These are phyloP conservation scores for Cercospora zeina DNA, from an alignment of 2,329 filamentous ascomycete species.

Conservation along the genomic window DNA sequence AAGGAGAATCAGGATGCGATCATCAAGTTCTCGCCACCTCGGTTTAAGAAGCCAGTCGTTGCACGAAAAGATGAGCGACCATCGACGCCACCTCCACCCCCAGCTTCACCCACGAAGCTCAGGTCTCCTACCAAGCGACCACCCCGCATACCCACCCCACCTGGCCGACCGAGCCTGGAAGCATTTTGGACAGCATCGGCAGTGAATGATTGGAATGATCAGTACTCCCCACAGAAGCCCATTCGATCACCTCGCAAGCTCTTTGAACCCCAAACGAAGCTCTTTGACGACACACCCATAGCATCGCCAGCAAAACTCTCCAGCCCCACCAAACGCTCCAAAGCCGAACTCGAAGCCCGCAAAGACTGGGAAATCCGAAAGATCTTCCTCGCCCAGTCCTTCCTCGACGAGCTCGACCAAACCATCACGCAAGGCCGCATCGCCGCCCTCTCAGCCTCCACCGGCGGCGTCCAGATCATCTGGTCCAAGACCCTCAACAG, in stretches of 20 bases:
- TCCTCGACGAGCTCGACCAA: conserved; percentile 68
- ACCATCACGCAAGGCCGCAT: conserved; percentile 64
- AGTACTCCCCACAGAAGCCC: conserved; percentile 57
- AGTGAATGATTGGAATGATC: conserved; percentile 65
- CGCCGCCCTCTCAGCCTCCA: conserved; percentile 57
- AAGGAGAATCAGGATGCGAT: conserved; percentile 36
- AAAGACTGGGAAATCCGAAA: conserved; percentile 65
- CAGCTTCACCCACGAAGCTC: conserved; percentile 47
- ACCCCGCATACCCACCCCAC: conserved; percentile 54
- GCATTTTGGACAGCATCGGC: conserved; percentile 61
- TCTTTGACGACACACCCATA: conserved; percentile 34
- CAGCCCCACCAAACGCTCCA: conserved; percentile 38
- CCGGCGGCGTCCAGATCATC: conserved; percentile 68
- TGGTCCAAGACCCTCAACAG: conserved; percentile 80
- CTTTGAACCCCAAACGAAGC: conserved; percentile 30
- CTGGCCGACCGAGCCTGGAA: conserved; percentile 57
- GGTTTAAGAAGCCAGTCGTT: conserved; percentile 25
- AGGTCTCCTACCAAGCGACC: conserved; percentile 52
- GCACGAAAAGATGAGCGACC: conserved; percentile 24
- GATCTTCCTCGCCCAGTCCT: conserved; percentile 61
- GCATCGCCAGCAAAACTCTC: conserved; percentile 45
- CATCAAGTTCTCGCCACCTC: conserved; percentile 34
- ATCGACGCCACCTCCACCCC: conserved; percentile 45
- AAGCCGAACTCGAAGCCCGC: conserved; percentile 46
- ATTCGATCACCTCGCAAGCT: conserved; percentile 44